phyloP scores from a whole-genome alignment of 75 land plant species.

The Larix kaempferi region DNA sequence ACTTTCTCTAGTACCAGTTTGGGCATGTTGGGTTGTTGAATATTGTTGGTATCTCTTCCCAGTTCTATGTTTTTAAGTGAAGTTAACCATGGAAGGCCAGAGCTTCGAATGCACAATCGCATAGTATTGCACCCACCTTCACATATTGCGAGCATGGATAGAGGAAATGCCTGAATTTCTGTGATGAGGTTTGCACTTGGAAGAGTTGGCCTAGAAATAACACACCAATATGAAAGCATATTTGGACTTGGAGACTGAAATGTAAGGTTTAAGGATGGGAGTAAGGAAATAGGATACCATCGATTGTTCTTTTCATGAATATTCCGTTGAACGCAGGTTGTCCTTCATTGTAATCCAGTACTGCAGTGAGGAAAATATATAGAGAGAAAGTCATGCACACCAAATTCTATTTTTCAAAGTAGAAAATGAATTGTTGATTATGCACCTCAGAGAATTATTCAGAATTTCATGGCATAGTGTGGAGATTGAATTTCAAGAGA shows the following conservation, averaged over 20 bases:
- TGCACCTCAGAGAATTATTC: no score
- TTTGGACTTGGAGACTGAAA: no score
- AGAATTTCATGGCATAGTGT: no score
- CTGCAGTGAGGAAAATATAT: no score
- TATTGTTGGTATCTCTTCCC: no score
- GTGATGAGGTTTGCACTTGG: constrained; percentile 25
- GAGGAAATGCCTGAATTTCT: constrained; percentile 1
- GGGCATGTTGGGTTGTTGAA: background rate
- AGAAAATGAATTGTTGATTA: no score
- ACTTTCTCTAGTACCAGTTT: constrained; percentile 27
- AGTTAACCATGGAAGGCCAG: constrained; percentile 20
- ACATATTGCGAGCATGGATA: constrained; percentile 22
- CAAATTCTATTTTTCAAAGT: no score
- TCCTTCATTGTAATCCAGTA: constrained; percentile 16
- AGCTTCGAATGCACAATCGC: constrained; percentile 13
- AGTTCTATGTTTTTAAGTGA: background rate
- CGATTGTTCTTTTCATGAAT: constrained; percentile 39
- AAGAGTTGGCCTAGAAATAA: constrained; percentile 52
- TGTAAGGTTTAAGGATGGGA: no score
- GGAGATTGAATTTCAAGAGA: no score
- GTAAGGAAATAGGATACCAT: no score
- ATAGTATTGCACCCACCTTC: constrained; percentile 14
- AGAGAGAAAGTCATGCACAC: no score
- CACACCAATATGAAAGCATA: no score
- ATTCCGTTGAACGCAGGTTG: constrained; percentile 46